Evolutionary conservation across 75 land plant species (phyloP), one percentile per base, ranked within the genome.

Genomic region (Pinus albicaulis): DNA sequence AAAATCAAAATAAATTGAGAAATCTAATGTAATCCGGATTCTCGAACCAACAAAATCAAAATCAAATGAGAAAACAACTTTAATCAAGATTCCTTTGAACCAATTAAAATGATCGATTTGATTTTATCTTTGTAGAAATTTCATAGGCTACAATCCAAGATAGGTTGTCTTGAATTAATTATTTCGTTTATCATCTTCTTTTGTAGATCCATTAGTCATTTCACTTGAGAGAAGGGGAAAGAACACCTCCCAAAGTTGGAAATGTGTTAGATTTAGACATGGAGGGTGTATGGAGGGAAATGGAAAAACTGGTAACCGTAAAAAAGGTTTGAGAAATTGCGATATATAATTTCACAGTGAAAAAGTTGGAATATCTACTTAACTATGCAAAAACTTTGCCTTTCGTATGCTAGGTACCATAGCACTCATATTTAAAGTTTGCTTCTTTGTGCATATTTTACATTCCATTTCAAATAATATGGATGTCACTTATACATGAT

Each of bases 251-350:
- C 10, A 73, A 77, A 28, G 56, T 75, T 26, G 78, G 78, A 1
- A 86, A 89, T 3, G 80, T 88, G 13, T 31, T 88, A 34, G 86
- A 85, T 1, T 80, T 84, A 53, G 89, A 89, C 84, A 81, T 81
- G 82, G 84, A 81, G 76, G 86, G 83, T 3, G 83, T 85, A 17
- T 89, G 91, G 89, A 79, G 70, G 57, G 91, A 86, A 56, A 89
- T 89, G 91, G 91, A 89, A 74, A 83, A 78, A 56, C 80, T 86
- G 20, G 89, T 86, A 8, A 79, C 76, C 25, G 86, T 79, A 14
- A 76, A 76, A 28, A 82, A 75, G 66, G 89, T 83, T 28, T 78
- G 84, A 55, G 83, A 79, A 74, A 87, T 87, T 63, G 89, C 86
- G 13, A 28, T 86, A 11, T 80, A 80, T 76, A 86, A 89, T 75